phyloP scores from a whole-genome alignment of 257 asterid genomes.

The Jacaranda copaia region DNA sequence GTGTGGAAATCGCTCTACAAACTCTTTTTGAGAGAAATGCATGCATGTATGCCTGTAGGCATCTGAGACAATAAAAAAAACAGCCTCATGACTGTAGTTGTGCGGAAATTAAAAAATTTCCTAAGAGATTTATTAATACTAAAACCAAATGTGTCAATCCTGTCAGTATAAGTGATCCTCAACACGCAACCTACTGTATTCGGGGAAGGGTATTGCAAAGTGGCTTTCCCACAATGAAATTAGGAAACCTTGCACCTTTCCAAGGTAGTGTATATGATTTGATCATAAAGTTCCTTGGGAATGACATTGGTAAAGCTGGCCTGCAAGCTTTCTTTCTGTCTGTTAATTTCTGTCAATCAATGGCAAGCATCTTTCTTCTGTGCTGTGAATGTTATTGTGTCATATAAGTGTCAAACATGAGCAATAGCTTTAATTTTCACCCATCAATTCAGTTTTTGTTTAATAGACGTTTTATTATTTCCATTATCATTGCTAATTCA shows the following conservation, averaged over 20 bases:
- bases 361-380: background rate
- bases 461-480: slow-evolving; percentile 23
- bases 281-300: background rate
- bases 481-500: slow-evolving; percentile 28
- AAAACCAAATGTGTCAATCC: too few relatives aligned
- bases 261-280: background rate
- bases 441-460: slow-evolving; percentile 1
- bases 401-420: slow-evolving; percentile 9
- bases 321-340: background rate
- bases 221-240: too few relatives aligned
- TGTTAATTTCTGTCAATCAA: slow-evolving; percentile 4
- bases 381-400: background rate
- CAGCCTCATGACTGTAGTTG: too few relatives aligned
- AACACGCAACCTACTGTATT: too few relatives aligned
- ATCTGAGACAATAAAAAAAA: too few relatives aligned
- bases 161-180: too few relatives aligned
- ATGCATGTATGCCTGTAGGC: too few relatives aligned
- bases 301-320: background rate
- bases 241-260: background rate
- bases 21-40: too few relatives aligned
- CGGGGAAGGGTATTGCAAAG: too few relatives aligned
- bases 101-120: too few relatives aligned
- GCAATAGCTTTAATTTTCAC: slow-evolving; percentile 7
- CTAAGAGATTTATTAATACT: too few relatives aligned
- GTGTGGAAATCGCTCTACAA: too few relatives aligned